Base-by-base conservation (phyloP, 169 alveolate genomes). In the Toxoplasma gondii region DNA sequence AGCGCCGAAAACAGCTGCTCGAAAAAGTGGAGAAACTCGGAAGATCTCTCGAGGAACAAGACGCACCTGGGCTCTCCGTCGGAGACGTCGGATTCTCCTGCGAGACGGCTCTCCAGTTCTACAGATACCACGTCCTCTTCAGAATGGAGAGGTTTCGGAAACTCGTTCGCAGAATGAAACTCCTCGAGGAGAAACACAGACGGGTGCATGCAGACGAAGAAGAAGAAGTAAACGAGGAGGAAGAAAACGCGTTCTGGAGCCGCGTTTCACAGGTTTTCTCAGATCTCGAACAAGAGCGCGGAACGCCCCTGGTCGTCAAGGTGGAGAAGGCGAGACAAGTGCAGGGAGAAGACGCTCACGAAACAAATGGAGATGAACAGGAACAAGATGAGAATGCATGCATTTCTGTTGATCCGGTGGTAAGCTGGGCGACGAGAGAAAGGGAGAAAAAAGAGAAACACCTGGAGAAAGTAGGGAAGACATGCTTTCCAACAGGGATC, bases 71-170 rank as follows among this genome's bases (percentile, higher is more conserved):
- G 0, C 91, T 78, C 38, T 41, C 92, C n/a, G 95, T 83, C 10
- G 95, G 92, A n/a, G 96, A 94, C 93, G 93, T 93, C 78, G 69
- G 92, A 80, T 92, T 81, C 84, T 78, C 94, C 58, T 94, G 96
- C 84, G 96, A 94, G 67, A 93, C 95, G 27, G 96, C 96, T 34
- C 86, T 36, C 58, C 93, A 81, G 49, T 94, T 94, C 91, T 92
- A 74, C 82, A 43, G 39, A 16, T 91, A 80, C 82, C 95, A 94
- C 81, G 49, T 94, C 87, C 91, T 82, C 58, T 88, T 70, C 27
- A 22, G 96, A 9, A 94, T 78, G 24, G 93, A 94, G 82, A 41
- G 91, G 43, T 94, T 45, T 74, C 16, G 64, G 27, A 58, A 64
- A 17, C 53, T 53, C 24, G 82, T 70, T 67, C 44, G 39, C 83